Evolutionary conservation across 1,284 basidiomycete species (phyloP).

Genomic region (Irpex rosettiformis): DNA sequence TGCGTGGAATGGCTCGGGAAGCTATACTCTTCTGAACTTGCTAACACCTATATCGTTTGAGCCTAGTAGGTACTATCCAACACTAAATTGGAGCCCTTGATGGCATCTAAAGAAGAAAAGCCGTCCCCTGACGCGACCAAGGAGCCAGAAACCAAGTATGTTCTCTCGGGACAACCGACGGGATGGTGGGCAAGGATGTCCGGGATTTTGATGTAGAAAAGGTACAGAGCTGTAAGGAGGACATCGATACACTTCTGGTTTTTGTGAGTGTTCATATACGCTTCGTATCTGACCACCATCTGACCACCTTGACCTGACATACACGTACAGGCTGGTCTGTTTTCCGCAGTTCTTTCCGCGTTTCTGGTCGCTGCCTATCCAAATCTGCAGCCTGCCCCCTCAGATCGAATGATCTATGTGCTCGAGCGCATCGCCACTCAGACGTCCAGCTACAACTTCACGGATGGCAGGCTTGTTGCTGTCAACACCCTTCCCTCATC

Average conservation of each 20-base stretch:
- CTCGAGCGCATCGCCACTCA: slow-evolving; percentile 1
- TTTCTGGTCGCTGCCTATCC: not conserved
- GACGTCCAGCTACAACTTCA: not conserved
- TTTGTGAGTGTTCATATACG: slow-evolving; percentile 14
- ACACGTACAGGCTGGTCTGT: slow-evolving; percentile 3
- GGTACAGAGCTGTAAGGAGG: slow-evolving; percentile 12
- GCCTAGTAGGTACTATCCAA: too few species aligned
- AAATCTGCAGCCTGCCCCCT: not conserved
- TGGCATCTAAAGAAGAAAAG: too few species aligned
- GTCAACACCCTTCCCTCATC: not conserved
- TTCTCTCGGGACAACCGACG: not conserved
- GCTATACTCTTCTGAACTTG: too few species aligned
- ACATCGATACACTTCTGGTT: slow-evolving; percentile 16
- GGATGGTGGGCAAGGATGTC: slow-evolving; percentile 12
- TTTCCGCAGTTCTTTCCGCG: slow-evolving; percentile 1
- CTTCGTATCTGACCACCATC: too few species aligned
- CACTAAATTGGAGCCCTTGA: too few species aligned
- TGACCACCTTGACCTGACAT: not conserved
- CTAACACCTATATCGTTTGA: too few species aligned
- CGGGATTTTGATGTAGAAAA: slow-evolving; percentile 7
- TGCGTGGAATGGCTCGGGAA: too few species aligned
- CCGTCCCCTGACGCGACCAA: too few species aligned
- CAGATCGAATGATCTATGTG: not conserved
- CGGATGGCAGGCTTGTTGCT: not conserved
- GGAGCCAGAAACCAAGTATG: too few species aligned